Percentiles rank a stretch among this genome's conserved stretches.
phyloP scores from a whole-genome alignment of 2,329 filamentous ascomycete genomes.

The Fusarium torreyae region DNA sequence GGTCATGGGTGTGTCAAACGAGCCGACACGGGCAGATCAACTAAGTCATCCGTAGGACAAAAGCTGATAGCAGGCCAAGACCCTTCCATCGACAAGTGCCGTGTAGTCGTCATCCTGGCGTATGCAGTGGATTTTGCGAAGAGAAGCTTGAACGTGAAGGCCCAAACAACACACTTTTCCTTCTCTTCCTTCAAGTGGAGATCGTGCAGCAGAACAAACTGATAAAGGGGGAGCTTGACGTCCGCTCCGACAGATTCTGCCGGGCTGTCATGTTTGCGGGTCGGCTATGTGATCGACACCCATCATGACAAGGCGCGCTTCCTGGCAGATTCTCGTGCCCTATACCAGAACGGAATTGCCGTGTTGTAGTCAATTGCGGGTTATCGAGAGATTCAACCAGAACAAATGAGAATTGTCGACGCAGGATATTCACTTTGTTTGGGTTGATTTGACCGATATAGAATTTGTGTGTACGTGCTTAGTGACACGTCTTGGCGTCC shows the following conservation, averaged over 20 bases:
- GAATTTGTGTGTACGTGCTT: slow-evolving; percentile 1
- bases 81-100: background rate
- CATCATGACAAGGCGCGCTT: slow-evolving; percentile 14
- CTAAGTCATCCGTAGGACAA: background rate
- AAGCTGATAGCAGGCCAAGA: slow-evolving; percentile 10
- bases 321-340: slow-evolving; percentile 8
- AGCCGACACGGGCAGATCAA: background rate
- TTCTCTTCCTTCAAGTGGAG: slow-evolving; percentile 13
- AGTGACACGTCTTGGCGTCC: slow-evolving; percentile 20
- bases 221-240: slow-evolving; percentile 16
- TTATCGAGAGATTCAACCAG: background rate
- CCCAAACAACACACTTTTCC: slow-evolving; percentile 1
- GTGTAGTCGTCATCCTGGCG: background rate
- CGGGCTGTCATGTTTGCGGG: slow-evolving; percentile 19
- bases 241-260: slow-evolving; percentile 14
- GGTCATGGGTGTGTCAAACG: background rate
- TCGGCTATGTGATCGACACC: slow-evolving; percentile 31
- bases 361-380: background rate
- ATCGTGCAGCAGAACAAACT: background rate
- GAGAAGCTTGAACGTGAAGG: slow-evolving; percentile 5
- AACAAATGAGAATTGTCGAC: background rate
- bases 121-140: background rate
- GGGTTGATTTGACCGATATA: background rate
- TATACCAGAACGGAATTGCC: background rate
- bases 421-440: background rate